Evolutionary conservation across 805 yeast species (phyloP), one percentile per base, ranked within the genome.

Genomic region (Yamadazyma phyllophila): DNA sequence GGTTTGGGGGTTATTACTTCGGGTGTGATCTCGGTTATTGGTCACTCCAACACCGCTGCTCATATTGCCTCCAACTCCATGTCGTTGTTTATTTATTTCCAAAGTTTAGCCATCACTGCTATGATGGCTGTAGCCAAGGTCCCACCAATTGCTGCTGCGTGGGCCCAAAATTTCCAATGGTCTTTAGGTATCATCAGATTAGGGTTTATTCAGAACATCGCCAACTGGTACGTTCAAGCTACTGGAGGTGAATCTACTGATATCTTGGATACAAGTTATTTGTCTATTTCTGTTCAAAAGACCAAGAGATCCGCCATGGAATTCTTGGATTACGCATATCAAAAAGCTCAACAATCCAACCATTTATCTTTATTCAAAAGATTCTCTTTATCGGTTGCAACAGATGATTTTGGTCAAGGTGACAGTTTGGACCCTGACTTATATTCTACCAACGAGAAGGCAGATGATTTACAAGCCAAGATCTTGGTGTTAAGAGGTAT

Each of bases 121-220:
- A 91, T 94, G 97, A 85, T 90, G 90, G 97, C 95, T 46, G 97
- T 92, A 26, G 79, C 88, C 15, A 73, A 80, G 49, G 87, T 89
- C 15, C 99, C 99, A 1, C 99, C 99, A 2, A 91, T 94, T 55
- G 98, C 97, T 4, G 89, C 96, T 2, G 91, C 98, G 2, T 92
- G 99, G 99, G 83, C 95, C 27, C 96, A 92, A 67, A 94, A 92
- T 70, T 94, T 94, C 73, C 83, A 81, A 66, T 92, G 98, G 98
- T 83, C 97, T 1, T 79, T 92, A 79, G 99, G 99, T 39, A 83
- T 92, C 52, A 87, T 94, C 56, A 77, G 78, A 44, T 80, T 82
- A 7, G 65, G 67, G 11, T 88, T 90, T 58, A 85, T 92, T 80
- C 97, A 91, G 64, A 64, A 73, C 36, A 86, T 89, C 51, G 85